phyloP scores from a whole-genome alignment of 805 yeast genomes.

The Ogataea paraovalis region DNA sequence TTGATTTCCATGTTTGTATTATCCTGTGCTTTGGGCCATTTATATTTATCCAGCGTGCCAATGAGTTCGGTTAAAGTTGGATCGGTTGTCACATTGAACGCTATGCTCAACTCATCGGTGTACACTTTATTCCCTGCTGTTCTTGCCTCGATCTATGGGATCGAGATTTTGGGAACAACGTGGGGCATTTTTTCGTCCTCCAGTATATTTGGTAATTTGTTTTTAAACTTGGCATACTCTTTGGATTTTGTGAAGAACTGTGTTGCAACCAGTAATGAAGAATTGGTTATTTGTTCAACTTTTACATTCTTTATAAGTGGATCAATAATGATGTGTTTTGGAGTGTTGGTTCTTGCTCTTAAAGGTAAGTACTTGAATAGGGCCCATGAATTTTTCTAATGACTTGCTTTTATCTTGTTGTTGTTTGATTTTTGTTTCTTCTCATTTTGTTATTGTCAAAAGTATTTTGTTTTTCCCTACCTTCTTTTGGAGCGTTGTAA shows the following conservation, averaged over 20 bases:
- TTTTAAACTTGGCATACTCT: conserved; percentile 68
- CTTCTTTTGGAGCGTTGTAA: not conserved
- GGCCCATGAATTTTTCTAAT: conserved; percentile 25
- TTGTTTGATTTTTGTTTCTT: too few species aligned
- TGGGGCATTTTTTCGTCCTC: conserved; percentile 90
- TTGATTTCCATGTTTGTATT: conserved; percentile 23
- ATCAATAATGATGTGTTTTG: conserved; percentile 19
- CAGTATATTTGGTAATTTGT: conserved; percentile 41
- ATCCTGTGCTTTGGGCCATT: conserved; percentile 26
- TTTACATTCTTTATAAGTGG: conserved; percentile 31
- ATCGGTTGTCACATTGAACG: conserved; percentile 24
- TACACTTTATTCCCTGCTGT: conserved; percentile 86
- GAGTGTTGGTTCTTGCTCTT: conserved; percentile 19
- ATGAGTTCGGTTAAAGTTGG: conserved; percentile 17
- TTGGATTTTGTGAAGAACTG: conserved; percentile 49
- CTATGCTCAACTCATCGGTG: conserved; percentile 60
- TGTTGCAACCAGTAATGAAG: conserved; percentile 10
- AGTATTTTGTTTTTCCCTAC: not conserved
- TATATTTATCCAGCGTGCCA: conserved; percentile 29
- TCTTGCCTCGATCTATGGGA: conserved; percentile 82
- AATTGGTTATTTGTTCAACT: conserved; percentile 32
- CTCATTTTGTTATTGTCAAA: not conserved
- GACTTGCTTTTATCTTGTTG: not conserved
- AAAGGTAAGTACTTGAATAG: conserved; percentile 21
- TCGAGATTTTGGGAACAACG: conserved; percentile 82